A percentile compares a stretch with the other conserved stretches of the same genome.
Evolutionary conservation across 305 asterid species (phyloP).

Genomic region (Solanum chacoense): DNA sequence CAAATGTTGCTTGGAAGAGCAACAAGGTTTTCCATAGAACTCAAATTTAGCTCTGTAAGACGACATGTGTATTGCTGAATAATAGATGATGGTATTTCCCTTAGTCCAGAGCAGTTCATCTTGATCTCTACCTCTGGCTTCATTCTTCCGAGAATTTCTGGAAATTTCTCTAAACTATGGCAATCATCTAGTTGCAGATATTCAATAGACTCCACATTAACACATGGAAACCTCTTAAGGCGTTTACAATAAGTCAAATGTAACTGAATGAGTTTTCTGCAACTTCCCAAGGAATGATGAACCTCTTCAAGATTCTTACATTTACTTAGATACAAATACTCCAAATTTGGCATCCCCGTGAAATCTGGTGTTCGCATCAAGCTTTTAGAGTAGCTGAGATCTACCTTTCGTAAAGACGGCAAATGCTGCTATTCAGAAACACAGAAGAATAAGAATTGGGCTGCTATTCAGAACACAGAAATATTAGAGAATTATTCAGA

Average conservation of each 20-base stretch:
- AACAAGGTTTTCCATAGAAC: neutral
- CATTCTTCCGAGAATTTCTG: neutral
- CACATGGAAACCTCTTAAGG: neutral
- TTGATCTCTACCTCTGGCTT: neutral
- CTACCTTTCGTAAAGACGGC: neutral
- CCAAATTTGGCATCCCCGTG: neutral
- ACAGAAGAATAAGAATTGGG: neutral
- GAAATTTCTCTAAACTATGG: neutral
- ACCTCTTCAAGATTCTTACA: neutral
- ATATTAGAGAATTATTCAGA: too few relatives aligned
- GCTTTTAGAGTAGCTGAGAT: neutral
- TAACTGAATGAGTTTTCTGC: neutral
- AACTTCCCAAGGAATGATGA: neutral
- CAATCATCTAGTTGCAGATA: fast-evolving
- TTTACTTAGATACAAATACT: fast-evolving
- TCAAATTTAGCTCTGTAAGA: neutral
- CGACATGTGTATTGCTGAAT: neutral
- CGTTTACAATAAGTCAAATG: neutral
- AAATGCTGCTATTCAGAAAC: neutral
- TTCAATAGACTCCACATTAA: neutral
- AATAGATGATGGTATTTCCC: neutral
- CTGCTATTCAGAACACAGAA: neutral
- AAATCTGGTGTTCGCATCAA: neutral
- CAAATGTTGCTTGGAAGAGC: neutral
- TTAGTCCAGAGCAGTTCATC: neutral